Conservation (phyloP, 208 protist genomes). For the Herpetomonas tarakana region DNA sequence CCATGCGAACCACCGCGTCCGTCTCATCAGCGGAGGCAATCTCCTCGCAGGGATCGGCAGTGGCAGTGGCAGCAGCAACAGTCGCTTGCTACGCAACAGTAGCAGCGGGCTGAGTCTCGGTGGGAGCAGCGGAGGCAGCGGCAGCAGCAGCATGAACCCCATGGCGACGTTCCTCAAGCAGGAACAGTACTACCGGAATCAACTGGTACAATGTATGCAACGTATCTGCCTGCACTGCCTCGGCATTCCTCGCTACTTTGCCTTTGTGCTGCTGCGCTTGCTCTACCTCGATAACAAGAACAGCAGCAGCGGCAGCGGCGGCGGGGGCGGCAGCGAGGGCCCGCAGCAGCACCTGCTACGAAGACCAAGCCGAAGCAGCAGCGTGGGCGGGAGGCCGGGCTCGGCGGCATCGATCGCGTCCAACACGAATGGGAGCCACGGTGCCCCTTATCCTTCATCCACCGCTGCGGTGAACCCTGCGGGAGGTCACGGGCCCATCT, state of each 20-base stretch:
- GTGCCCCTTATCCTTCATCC: no score
- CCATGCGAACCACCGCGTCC: constrained; percentile 14
- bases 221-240: constrained; percentile 77
- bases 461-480: no score
- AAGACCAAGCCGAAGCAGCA: no score
- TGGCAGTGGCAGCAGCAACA: constrained; percentile 2
- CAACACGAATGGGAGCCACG: not conserved
- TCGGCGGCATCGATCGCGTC: not conserved
- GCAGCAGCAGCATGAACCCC: not conserved
- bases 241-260: constrained; percentile 83
- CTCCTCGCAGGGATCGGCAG: constrained; percentile 11
- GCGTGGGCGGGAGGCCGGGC: not conserved
- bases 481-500: constrained; percentile 29
- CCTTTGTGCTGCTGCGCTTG: constrained; percentile 60
- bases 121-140: not conserved
- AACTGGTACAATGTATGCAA: constrained; percentile 61
- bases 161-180: constrained; percentile 40
- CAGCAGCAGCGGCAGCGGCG: constrained; percentile 1
- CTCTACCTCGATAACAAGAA: constrained; percentile 30
- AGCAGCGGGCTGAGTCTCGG: not conserved
- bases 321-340: constrained; percentile 12
- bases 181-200: constrained; percentile 52
- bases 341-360: no score
- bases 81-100: not conserved
- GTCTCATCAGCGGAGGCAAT: constrained; percentile 26